Evolutionary conservation across 768 basidiomycete genomes (phyloP), one percentile per base, ranked within the genome.

Genomic region (Boletus subcaerulescens): DNA sequence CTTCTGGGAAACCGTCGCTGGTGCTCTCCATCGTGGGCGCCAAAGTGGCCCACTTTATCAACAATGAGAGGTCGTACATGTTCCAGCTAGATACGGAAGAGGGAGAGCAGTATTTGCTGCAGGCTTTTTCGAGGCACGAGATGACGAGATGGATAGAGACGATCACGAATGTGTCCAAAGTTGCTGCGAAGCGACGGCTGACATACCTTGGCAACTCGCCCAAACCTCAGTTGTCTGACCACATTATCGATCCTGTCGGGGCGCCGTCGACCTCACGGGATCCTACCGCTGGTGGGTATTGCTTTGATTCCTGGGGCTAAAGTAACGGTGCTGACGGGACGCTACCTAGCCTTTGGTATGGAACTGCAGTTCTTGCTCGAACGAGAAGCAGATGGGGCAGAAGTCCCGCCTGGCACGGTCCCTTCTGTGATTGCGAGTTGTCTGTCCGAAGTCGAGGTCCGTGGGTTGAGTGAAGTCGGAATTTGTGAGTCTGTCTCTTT

Each of bases 21-120:
- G 88, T 89, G 24, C 73, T 93, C 50, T 90, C 82, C 59, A 76
- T 93, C 33, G 81, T 84, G 44, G 89, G 87, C 58, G 86, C 89
- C 17, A 80, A 79, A 35, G 84, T 89, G 20, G 77, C 82, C 10
- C 81, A 81, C 57, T 85, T 88, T 60, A 81, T 85, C 72, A 91
- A 91, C 65, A 86, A 87, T 66, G 87, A 91, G 57, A 79, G 91
- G 44, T 89, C 91, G 45, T 93, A 84, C 68, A 85, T 83, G 46
- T 90, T 93, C 76, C 83, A 88, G 64, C 76, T 94, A 42, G 84
- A 89, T 63, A 89, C 91, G 1, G 92, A 93, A 66, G 91, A 93
- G 64, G 92, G 92, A 9, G 91, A 89, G 0, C 86, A 86, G 63
- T 91, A 91, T 63, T 69, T 92, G 33, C 71, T 93, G 15, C 92